Conservation (phyloP, 495 filamentous ascomycete genomes). For the Penicillium goetzii region DNA sequence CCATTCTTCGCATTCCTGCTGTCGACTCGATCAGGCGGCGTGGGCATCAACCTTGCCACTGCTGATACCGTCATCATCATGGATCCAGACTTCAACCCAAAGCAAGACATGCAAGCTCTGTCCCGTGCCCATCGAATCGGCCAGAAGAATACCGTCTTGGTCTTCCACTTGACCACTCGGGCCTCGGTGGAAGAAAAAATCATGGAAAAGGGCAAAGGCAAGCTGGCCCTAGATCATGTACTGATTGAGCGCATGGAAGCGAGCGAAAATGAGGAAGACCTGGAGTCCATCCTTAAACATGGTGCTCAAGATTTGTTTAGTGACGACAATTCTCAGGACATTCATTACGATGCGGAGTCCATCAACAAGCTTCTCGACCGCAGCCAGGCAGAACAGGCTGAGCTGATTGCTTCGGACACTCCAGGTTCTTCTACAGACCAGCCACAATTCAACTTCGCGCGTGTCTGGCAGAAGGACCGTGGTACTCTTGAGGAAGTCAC, state of each 20-base stretch:
- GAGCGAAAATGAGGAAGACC: conserved; percentile 75
- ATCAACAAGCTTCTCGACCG: conserved; percentile 90
- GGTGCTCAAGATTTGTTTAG: conserved; percentile 86
- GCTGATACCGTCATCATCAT: conserved; percentile 98
- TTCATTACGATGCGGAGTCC: conserved; percentile 76
- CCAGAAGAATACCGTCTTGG: conserved; percentile 91
- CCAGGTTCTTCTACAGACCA: conserved; percentile 54
- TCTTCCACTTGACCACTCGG: conserved; percentile 91
- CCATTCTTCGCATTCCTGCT: conserved; percentile 86
- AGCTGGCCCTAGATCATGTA: conserved; percentile 90
- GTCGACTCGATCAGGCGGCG: conserved; percentile 91
- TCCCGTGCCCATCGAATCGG: conserved; percentile 95
- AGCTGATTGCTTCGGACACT: conserved; percentile 56
- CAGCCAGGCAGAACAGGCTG: conserved; percentile 74
- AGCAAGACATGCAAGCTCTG: conserved; percentile 95
- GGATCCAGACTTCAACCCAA: conserved; percentile 97
- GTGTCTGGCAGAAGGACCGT: conserved; percentile 88
- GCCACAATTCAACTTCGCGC: conserved; percentile 80
- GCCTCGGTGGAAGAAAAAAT: conserved; percentile 93
- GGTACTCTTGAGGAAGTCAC: conserved; percentile 61
- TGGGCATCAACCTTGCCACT: conserved; percentile 96
- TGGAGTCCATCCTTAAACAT: conserved; percentile 87
- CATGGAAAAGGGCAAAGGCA: conserved; percentile 92
- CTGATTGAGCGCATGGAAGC: conserved; percentile 88
- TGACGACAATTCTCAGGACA: conserved; percentile 65